A percentile compares a stretch with the other conserved stretches of the same genome.
These are phyloP conservation scores for Colletotrichum sp. DNA, from an alignment of 2,329 filamentous ascomycete species.

Conservation along the genomic window DNA sequence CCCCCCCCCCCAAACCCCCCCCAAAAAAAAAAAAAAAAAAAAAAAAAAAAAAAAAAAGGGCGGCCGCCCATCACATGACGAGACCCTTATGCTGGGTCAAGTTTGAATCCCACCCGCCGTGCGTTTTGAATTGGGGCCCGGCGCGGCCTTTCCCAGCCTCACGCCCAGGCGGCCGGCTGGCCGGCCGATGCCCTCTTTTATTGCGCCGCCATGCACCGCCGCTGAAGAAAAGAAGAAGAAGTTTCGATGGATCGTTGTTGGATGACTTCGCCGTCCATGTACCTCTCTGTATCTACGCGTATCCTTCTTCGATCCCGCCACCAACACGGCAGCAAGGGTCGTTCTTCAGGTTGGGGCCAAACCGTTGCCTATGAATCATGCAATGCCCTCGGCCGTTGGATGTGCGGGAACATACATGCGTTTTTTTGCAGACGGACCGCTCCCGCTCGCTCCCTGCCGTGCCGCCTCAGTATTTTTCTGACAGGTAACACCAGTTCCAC, in stretches of 20 bases:
- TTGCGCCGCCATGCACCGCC: not conserved
- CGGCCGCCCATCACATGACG: conserved; percentile 14
- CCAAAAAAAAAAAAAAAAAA: not conserved
- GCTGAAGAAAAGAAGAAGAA: not conserved
- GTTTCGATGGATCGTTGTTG: not conserved
- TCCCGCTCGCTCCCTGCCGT: conserved; percentile 11
- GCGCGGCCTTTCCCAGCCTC: not conserved
- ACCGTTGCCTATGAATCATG: not conserved
- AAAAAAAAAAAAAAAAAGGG: not conserved
- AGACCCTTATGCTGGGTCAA: conserved; percentile 12
- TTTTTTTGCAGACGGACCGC: not conserved
- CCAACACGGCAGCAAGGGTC: not conserved
- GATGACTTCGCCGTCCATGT: not conserved
- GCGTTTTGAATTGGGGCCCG: not conserved
- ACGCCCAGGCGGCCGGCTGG: not conserved
- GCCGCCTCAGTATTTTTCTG: not conserved
- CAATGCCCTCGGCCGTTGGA: not conserved
- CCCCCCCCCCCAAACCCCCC: no score
- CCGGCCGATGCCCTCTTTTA: not conserved
- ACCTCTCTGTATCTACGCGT: not conserved
- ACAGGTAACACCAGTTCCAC: not conserved
- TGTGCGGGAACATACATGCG: not conserved
- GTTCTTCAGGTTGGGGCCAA: not conserved
- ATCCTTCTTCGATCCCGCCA: not conserved
- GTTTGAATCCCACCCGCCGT: not conserved